A percentile compares a stretch with the other conserved stretches of the same genome.
Evolutionary conservation across 208 protist genomes (phyloP).

Genomic region (Acanthamoeba rhysodes): DNA sequence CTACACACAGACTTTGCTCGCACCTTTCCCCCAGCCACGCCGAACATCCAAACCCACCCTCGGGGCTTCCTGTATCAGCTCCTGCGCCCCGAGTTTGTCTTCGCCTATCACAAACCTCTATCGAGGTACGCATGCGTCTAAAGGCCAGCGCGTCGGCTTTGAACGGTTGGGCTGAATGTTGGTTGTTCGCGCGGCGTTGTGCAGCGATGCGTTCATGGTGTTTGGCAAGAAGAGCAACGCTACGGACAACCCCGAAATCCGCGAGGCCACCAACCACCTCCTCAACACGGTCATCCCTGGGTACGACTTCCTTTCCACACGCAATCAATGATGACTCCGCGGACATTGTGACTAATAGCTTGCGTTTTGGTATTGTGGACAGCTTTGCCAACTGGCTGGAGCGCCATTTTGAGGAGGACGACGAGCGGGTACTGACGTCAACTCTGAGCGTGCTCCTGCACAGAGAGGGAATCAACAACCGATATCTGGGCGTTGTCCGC

Average conservation of each 20-base stretch:
- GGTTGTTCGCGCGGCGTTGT: not conserved
- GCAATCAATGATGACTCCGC: no score
- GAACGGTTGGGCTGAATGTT: not conserved
- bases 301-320: no score
- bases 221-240: conserved; percentile 60
- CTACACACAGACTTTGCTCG: conserved; percentile 68
- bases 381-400: conserved; percentile 73
- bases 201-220: conserved; percentile 68
- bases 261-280: conserved; percentile 66
- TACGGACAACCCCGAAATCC: conserved; percentile 29
- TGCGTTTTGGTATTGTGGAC: not conserved
- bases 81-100: conserved; percentile 73
- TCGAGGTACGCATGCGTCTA: conserved; percentile 7
- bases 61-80: conserved; percentile 64
- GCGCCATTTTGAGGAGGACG: conserved; percentile 55
- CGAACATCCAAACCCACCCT: conserved; percentile 13
- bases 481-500: conserved; percentile 71
- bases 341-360: not conserved
- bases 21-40: conserved; percentile 60
- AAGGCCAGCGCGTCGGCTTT: not conserved
- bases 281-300: conserved; percentile 29
- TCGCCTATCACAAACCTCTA: conserved; percentile 30
- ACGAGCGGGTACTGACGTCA: conserved; percentile 6
- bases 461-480: conserved; percentile 72
- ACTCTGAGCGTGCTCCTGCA: conserved; percentile 68